These are phyloP conservation scores for Sclerotinia minor DNA, from an alignment of 2,329 filamentous ascomycete genomes.

Conservation along the genomic window DNA sequence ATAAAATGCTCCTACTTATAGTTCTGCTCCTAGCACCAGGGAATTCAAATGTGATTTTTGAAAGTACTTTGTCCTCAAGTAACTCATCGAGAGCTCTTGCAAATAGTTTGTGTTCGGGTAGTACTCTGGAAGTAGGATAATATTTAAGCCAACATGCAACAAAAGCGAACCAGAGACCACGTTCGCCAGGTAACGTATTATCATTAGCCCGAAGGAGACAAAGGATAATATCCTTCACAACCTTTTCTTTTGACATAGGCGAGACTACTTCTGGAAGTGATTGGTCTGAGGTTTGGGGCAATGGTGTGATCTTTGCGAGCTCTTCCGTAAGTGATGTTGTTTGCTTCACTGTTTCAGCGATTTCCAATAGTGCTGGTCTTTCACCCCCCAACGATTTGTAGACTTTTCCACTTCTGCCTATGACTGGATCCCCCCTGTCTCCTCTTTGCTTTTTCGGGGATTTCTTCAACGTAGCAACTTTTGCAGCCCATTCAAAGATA, in stretches of 20 bases:
- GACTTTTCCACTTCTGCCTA: conserved; percentile 19
- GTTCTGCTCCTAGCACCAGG: conserved; percentile 16
- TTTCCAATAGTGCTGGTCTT: conserved; percentile 11
- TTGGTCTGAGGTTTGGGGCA: neutral
- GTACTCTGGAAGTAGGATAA: conserved; percentile 25
- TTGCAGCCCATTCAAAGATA: conserved; percentile 32
- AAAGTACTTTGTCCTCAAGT: conserved; percentile 30
- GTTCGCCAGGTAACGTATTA: conserved; percentile 38
- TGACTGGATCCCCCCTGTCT: conserved; percentile 13
- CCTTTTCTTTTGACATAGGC: conserved; percentile 13
- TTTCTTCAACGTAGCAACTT: conserved; percentile 22
- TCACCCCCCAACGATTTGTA: conserved; percentile 21
- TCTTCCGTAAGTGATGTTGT: conserved; percentile 13
- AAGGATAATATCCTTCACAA: conserved; percentile 31
- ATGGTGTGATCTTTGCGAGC: neutral
- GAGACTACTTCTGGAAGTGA: neutral
- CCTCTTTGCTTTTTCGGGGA: conserved; percentile 4
- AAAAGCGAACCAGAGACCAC: conserved; percentile 39
- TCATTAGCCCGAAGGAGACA: conserved; percentile 33
- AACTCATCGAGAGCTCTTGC: conserved; percentile 35
- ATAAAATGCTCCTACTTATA: conserved; percentile 18
- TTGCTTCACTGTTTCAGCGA: neutral
- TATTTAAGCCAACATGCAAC: conserved; percentile 37
- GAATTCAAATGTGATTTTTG: conserved; percentile 16
- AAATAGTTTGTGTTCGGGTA: conserved; percentile 37